Conservation (phyloP, 129 eudicot species). For the Flaveria bidentis region DNA sequence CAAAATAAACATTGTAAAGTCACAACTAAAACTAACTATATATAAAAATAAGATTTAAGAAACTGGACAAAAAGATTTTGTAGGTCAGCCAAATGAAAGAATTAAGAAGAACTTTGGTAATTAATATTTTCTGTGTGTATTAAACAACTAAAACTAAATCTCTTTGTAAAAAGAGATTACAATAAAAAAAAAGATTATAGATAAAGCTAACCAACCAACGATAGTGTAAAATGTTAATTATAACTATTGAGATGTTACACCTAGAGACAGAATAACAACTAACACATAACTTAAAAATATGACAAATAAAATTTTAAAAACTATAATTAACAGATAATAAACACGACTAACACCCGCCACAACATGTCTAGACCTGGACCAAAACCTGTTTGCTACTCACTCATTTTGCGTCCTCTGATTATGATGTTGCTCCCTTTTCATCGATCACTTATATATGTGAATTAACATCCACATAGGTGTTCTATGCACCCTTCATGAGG, state of each 20-base stretch:
- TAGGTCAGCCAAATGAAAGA: neutral
- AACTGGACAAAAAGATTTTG: neutral
- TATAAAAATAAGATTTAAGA: neutral
- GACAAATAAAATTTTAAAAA: too few species aligned
- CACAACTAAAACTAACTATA: neutral
- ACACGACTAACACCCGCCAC: neutral
- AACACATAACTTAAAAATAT: too few species aligned
- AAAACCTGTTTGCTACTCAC: neutral
- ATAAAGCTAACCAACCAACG: too few species aligned
- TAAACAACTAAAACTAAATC: too few species aligned
- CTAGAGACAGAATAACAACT: too few species aligned
- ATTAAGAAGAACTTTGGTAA: too few species aligned
- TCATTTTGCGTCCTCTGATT: neutral
- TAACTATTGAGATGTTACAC: too few species aligned
- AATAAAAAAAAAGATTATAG: too few species aligned
- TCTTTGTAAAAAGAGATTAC: too few species aligned
- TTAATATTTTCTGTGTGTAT: too few species aligned
- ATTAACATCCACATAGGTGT: constrained; percentile 52
- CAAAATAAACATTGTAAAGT: neutral
- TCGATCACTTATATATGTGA: neutral
- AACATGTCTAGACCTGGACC: neutral
- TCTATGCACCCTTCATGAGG: constrained; percentile 82
- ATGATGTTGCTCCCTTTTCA: neutral
- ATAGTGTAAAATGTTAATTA: too few species aligned
- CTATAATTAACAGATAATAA: too few species aligned